Evolutionary conservation across 176 grass and related monocot genomes (phyloP), one percentile per base, ranked within the genome.

Genomic region (Paspalum notatum): DNA sequence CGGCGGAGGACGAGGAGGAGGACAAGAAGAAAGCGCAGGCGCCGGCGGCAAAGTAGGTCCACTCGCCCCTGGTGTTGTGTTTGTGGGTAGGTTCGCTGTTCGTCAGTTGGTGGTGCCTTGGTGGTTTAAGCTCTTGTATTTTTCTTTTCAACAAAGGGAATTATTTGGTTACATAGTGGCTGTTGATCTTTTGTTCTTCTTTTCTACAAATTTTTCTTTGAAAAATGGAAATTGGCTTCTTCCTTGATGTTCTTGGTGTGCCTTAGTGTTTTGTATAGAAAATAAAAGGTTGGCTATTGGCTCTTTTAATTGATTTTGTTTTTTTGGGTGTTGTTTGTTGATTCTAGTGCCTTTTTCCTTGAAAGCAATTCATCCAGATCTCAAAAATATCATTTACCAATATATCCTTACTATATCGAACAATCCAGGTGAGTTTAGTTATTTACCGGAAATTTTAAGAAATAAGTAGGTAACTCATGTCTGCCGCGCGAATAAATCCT

Each of bases 31-130:
- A 84, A 65, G 76, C 48, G 73, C 59, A 87, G 46, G 80, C 78
- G 51, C 88, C 84, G 52, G 88, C 88, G 43, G 85, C 88, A 26
- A 93, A 93, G 91, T 90, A 90, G 66, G 73, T 90, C 43, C 32
- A 74, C 45, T 45, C 4, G n/a, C 24, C 3, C 4, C 50, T 83
- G 3, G 38, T 17, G 11, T 71, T 63, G 4, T 77, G 75, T 71
- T 15, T 75, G 42, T 76, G 64, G 41, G n/a, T 53, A 25, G 51
- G 63, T 60, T 77, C 20, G 18, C 25, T 1, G 32, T 32, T 32
- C 32, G 32, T 32, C 22, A 39, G 25, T 65, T 82, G 24, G 72
- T 82, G 24, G 72, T 68, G 25, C 4, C 16, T 27, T 64, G 71
- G 58, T 41, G 64, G 82, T 77, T 77, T 78, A 62, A 67, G 26